Conservation (phyloP, 1,284 basidiomycete species). For the Rhodotorula sp. region DNA sequence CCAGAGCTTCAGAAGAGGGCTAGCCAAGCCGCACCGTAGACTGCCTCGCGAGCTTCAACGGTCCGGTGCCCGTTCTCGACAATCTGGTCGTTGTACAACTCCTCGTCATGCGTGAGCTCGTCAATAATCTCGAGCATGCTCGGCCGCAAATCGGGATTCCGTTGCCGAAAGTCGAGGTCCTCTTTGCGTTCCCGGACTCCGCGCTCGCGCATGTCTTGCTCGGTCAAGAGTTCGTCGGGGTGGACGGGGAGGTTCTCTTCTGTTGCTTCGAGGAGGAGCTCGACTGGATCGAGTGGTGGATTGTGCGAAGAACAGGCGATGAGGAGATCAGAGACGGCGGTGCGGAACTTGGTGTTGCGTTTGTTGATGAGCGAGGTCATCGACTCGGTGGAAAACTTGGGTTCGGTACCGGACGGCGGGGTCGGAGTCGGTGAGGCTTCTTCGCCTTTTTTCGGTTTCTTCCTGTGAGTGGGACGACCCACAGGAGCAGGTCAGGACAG, state of each 20-base stretch:
- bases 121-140: slow-evolving; percentile 61
- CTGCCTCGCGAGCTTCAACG: slow-evolving; percentile 57
- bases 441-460: slow-evolving; percentile 33
- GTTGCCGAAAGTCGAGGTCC: slow-evolving; percentile 41
- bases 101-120: slow-evolving; percentile 55
- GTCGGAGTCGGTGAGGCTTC: slow-evolving; percentile 4
- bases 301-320: slow-evolving; percentile 54
- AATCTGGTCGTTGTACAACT: slow-evolving; percentile 70
- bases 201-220: slow-evolving; percentile 22
- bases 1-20: not conserved
- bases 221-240: slow-evolving; percentile 31
- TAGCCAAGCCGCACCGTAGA: slow-evolving; percentile 53
- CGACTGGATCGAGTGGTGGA: slow-evolving; percentile 60
- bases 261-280: slow-evolving; percentile 64
- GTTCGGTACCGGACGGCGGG: slow-evolving; percentile 6
- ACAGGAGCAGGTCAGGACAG: too few relatives aligned
- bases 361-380: slow-evolving; percentile 66
- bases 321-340: slow-evolving; percentile 73
- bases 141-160: slow-evolving; percentile 57
- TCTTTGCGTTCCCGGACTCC: slow-evolving; percentile 33
- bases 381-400: slow-evolving; percentile 38
- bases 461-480: not conserved
- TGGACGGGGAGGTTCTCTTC: slow-evolving; percentile 67
- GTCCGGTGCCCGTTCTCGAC: slow-evolving; percentile 55
- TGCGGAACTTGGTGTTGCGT: slow-evolving; percentile 64